Base-by-base conservation (phyloP, 2,329 filamentous ascomycete species). In the Monosporascus ibericus region DNA sequence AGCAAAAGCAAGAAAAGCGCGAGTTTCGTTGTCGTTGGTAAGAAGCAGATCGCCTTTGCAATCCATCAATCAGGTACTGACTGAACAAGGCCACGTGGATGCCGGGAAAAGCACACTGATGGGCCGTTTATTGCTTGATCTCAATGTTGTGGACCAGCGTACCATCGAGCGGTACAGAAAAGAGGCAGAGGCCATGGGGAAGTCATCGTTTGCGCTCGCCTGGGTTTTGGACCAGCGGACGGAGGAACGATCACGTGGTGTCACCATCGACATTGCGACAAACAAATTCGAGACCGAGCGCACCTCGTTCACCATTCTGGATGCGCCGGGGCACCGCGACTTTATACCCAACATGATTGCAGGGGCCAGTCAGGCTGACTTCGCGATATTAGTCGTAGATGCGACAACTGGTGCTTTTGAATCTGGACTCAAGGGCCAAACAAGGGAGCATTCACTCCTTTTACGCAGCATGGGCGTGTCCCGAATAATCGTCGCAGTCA, bases 341-440 rank as follows among this genome's bases (percentile, higher is more conserved):
- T 99, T 97, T 66, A 91, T 99, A 20, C 94, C 94, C 1, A 99
- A 96, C 69, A 99, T 99, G 94, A 96, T 99, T 67, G 92, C 92
- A 2, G 94, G 94, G 15, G 91, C 92, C 3, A 94, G 89, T 54
- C 92, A 96, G 70, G 95, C 94, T 9, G 94, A 99, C 68, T 94
- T 97, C 69, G 94, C 92, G 0, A 87, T 99, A 1, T 76, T 99
- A 3, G 94, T 99, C 20, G 90, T 99, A 55, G 94, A 99, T 67
- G 88, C 92, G 5, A 87, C 88, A 53, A 90, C 84, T 0, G 94
- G 92, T 36, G 92, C 92, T 36, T 96, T 97, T 59, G 94, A 99
- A 68, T 91, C 90, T 3, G 95, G 94, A 0, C 75, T 97, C 34
- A 92, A 88, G 65, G 94, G 94, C 0, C 94, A 99, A 67, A 99